phyloP scores from a whole-genome alignment of 306 rosid genomes.

The Rubus idaeus region DNA sequence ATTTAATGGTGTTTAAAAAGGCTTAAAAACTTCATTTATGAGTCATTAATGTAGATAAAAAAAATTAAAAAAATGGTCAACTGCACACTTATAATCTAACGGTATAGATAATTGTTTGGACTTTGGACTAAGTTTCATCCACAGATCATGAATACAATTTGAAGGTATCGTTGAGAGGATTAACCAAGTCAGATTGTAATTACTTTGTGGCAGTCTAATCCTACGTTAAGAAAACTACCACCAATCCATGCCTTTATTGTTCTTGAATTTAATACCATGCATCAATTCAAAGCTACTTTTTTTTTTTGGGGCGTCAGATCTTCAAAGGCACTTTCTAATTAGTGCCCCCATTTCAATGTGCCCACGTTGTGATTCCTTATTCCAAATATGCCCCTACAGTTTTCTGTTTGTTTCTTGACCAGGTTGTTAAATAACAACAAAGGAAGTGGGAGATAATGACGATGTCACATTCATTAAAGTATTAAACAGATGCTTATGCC shows the following conservation, averaged over 20 bases:
- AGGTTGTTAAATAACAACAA: background rate
- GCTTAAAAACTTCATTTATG: background rate
- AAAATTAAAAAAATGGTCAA: background rate
- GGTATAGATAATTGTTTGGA: background rate
- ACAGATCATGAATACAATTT: background rate
- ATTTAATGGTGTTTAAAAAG: too few species aligned
- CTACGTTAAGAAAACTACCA: slow-evolving; percentile 1
- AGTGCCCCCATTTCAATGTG: slow-evolving; percentile 19
- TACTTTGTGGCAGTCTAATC: background rate
- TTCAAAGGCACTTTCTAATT: slow-evolving; percentile 19
- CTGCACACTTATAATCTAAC: background rate
- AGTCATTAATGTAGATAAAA: background rate
- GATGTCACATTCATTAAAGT: background rate
- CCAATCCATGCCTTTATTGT: background rate
- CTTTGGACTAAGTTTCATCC: too few species aligned
- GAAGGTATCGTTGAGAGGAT: background rate
- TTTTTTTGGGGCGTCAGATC: background rate
- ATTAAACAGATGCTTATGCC: slow-evolving; percentile 13
- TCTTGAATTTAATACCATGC: background rate
- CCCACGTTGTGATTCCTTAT: slow-evolving; percentile 13
- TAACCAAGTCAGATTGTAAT: background rate
- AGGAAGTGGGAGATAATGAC: background rate
- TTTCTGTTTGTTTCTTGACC: background rate
- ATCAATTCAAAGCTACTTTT: background rate
- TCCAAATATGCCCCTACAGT: slow-evolving; percentile 15